phyloP scores from a whole-genome alignment of 2,329 filamentous ascomycete genomes.

The Fusarium setosum region DNA sequence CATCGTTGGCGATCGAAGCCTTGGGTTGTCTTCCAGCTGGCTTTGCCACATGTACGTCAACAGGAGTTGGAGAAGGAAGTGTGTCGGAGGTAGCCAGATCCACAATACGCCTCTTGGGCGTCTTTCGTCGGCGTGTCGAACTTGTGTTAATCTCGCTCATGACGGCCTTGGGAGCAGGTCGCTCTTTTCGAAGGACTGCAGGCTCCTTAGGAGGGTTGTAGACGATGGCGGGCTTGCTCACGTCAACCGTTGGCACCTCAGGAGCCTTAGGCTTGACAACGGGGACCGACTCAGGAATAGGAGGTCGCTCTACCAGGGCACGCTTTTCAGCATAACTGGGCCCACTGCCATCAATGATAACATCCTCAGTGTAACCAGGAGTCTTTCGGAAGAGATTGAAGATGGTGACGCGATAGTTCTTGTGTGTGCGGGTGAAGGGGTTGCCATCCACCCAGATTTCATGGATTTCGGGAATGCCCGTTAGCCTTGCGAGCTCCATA shows the following conservation, averaged over 20 bases:
- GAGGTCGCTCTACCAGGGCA: slow-evolving; percentile 83
- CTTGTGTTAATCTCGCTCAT: slow-evolving; percentile 69
- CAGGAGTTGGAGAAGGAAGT: slow-evolving; percentile 42
- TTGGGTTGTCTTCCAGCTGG: slow-evolving; percentile 31
- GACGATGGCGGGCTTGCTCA: slow-evolving; percentile 74
- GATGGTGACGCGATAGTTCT: slow-evolving; percentile 86
- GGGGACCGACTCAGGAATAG: slow-evolving; percentile 80
- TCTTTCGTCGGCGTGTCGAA: slow-evolving; percentile 70
- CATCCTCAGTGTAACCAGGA: slow-evolving; percentile 90
- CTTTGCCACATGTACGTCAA: slow-evolving; percentile 40
- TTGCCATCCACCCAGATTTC: slow-evolving; percentile 96
- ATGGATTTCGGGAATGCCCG: slow-evolving; percentile 88
- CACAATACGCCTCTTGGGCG: slow-evolving; percentile 72
- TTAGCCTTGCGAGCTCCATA: slow-evolving; percentile 88
- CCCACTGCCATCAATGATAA: slow-evolving; percentile 85
- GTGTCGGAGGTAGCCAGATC: slow-evolving; percentile 69
- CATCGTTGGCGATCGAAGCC: slow-evolving; percentile 37
- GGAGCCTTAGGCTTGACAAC: slow-evolving; percentile 77
- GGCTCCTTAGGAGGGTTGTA: slow-evolving; percentile 63
- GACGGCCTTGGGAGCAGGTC: slow-evolving; percentile 62
- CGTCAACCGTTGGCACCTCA: slow-evolving; percentile 71
- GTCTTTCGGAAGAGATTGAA: slow-evolving; percentile 96
- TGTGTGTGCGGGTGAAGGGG: slow-evolving; percentile 88
- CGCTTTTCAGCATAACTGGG: slow-evolving; percentile 89
- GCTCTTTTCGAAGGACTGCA: slow-evolving; percentile 69